Conservation (phyloP, 257 asterid genomes). For the Nicotiana obtusifolia region DNA sequence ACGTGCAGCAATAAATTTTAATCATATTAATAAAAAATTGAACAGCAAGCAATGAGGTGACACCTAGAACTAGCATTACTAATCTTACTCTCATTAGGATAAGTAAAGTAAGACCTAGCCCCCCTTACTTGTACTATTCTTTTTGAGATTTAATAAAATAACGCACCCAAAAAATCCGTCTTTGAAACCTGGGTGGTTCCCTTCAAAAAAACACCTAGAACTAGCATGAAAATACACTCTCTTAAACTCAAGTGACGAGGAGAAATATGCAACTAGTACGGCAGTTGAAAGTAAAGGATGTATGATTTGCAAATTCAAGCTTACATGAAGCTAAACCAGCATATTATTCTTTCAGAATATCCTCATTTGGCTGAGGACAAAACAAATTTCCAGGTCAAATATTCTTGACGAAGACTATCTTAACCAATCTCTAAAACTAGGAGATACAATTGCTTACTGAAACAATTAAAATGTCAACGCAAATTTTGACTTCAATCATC, state of each 20-base stretch:
- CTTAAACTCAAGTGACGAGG: neutral
- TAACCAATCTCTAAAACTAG: neutral
- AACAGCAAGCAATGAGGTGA: neutral
- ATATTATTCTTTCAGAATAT: neutral
- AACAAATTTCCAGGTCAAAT: neutral
- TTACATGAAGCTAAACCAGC: neutral
- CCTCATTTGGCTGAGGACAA: neutral
- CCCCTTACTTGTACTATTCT: too few species aligned
- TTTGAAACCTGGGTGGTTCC: too few species aligned
- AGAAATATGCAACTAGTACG: neutral
- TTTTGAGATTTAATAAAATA: too few species aligned
- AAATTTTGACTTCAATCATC: neutral
- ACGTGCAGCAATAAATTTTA: neutral
- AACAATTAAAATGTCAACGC: neutral
- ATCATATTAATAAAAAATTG: neutral
- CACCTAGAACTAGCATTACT: slow-evolving; percentile 2
- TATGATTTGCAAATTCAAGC: neutral
- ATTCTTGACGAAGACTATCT: neutral
- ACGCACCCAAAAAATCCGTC: too few species aligned
- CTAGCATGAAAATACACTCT: neutral
- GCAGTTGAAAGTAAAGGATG: neutral
- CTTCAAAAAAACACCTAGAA: neutral
- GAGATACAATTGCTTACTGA: neutral
- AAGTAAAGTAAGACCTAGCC: too few species aligned
- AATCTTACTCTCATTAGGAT: too few species aligned